Percentiles rank a stretch among this genome's conserved stretches.
Evolutionary conservation across 2,329 filamentous ascomycete genomes (phyloP).

Genomic region (Rhinocladiella similis): DNA sequence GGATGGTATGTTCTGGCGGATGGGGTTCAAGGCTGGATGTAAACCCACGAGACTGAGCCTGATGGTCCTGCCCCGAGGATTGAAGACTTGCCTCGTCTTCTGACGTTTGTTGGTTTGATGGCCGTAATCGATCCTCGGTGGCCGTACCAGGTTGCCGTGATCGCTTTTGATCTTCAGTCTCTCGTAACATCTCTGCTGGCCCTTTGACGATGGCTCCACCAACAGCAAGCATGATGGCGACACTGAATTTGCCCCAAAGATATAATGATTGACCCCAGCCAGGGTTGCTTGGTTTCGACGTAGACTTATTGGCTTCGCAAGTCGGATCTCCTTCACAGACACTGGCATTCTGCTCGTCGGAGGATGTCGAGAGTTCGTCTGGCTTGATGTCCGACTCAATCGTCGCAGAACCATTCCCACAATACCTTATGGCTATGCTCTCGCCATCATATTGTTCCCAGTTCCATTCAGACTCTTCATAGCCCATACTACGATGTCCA

Average conservation of each 20-base stretch:
- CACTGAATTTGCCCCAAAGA: slow-evolving; percentile 50
- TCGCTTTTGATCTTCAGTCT: slow-evolving; percentile 21
- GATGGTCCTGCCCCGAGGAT: not conserved
- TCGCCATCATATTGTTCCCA: slow-evolving; percentile 29
- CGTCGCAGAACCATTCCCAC: not conserved
- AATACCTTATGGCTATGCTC: slow-evolving; percentile 23
- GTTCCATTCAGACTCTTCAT: slow-evolving; percentile 13
- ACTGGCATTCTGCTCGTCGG: not conserved
- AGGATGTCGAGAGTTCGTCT: not conserved
- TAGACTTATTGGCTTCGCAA: not conserved
- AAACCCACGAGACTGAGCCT: not conserved
- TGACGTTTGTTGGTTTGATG: not conserved
- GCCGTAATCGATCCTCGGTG: not conserved
- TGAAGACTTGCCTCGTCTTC: not conserved
- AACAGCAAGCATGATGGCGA: slow-evolving; percentile 49
- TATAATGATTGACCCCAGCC: slow-evolving; percentile 34
- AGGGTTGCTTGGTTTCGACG: not conserved
- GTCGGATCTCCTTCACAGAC: not conserved
- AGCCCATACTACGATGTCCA: slow-evolving; percentile 16
- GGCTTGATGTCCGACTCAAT: slow-evolving; percentile 21
- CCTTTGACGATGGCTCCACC: slow-evolving; percentile 50
- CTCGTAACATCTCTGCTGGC: slow-evolving; percentile 41
- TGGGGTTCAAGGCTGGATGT: not conserved
- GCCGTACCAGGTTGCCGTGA: slow-evolving; percentile 14
- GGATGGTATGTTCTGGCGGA: not conserved